A percentile compares a stretch with the other conserved stretches of the same genome.
phyloP scores from a whole-genome alignment of 164 flowering plant genomes.

The Chimonanthus salicifolius region DNA sequence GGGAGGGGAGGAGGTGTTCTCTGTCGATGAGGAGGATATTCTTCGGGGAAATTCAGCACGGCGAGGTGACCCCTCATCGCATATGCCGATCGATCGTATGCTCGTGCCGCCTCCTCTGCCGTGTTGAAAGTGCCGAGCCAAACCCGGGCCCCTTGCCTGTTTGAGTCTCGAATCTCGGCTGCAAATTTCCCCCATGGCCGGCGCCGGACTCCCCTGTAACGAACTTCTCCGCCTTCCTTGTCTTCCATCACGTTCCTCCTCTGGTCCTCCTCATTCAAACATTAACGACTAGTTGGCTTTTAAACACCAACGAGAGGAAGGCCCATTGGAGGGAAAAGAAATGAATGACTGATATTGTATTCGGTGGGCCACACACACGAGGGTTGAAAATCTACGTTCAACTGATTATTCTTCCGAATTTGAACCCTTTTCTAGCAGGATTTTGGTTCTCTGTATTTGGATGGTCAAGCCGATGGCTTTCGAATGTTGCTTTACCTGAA shows the following conservation, averaged over 20 bases:
- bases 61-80: conserved; percentile 14
- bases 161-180: conserved; percentile 18
- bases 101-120: conserved; percentile 18
- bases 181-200: conserved; percentile 19
- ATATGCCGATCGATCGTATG: conserved; percentile 16
- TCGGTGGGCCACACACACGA: not conserved
- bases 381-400: not conserved
- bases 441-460: not conserved
- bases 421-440: not conserved
- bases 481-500: not conserved
- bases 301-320: not conserved
- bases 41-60: conserved; percentile 11
- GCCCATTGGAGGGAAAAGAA: not conserved
- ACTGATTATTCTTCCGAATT: not conserved
- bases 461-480: conserved; percentile 2
- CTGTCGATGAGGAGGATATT: not conserved
- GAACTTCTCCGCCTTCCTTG: conserved; percentile 5
- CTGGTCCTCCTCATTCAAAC: not conserved
- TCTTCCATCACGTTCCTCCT: conserved; percentile 1
- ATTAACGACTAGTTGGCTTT: not conserved
- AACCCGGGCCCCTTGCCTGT: conserved; percentile 8
- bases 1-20: not conserved
- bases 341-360: not conserved
- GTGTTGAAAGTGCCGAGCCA: conserved; percentile 19
- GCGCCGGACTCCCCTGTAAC: conserved; percentile 13